Conservation (phyloP, 805 yeast genomes). For the Yarrowia sp. region DNA sequence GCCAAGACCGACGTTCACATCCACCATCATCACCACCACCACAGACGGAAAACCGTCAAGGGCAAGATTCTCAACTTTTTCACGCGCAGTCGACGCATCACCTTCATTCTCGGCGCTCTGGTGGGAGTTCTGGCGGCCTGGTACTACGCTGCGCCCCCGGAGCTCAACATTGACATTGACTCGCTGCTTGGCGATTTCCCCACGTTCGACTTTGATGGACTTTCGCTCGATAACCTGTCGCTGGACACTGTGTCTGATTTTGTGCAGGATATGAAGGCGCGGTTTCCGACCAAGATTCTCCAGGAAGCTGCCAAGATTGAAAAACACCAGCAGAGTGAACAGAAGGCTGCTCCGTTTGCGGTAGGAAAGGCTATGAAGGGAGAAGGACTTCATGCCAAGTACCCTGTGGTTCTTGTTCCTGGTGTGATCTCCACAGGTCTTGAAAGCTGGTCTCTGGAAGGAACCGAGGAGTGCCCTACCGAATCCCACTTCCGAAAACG, state of each 20-base stretch:
- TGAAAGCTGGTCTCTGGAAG: constrained; percentile 88
- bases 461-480: constrained; percentile 80
- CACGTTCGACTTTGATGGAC: constrained; percentile 48
- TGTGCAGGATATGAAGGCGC: constrained; percentile 75
- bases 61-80: constrained; percentile 37
- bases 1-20: constrained; percentile 12
- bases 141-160: constrained; percentile 58
- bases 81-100: constrained; percentile 58
- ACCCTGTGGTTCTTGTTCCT: constrained; percentile 91
- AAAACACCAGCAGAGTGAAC: constrained; percentile 59
- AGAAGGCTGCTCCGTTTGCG: constrained; percentile 75
- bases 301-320: constrained; percentile 54
- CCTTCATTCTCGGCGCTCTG: constrained; percentile 73
- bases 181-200: constrained; percentile 14
- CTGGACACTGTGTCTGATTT: constrained; percentile 65
- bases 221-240: constrained; percentile 58
- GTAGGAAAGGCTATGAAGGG: constrained; percentile 75
- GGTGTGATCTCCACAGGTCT: constrained; percentile 96
- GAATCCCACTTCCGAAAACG: constrained; percentile 86
- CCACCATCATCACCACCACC: constrained; percentile 28
- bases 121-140: constrained; percentile 72
- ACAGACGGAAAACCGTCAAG: constrained; percentile 3
- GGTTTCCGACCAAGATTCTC: constrained; percentile 70
- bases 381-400: constrained; percentile 61
- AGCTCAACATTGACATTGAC: constrained; percentile 17